phyloP scores from a whole-genome alignment of 345 rosid genomes.

The Angophora floribunda region DNA sequence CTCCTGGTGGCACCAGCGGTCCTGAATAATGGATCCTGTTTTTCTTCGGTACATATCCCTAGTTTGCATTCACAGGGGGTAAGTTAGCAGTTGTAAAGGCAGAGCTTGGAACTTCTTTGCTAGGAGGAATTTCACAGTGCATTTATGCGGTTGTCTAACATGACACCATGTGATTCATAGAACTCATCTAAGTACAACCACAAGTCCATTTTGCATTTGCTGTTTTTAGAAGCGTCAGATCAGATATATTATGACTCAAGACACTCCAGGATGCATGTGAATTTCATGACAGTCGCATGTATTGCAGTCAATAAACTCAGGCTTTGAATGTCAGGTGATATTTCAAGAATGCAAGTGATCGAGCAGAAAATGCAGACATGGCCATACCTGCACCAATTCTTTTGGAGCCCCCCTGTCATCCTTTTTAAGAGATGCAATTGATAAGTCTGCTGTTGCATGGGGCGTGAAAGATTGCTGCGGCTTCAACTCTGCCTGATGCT shows the following conservation, averaged over 20 bases:
- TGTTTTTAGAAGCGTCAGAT: background rate
- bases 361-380: background rate
- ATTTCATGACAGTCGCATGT: background rate
- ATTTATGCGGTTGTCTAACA: background rate
- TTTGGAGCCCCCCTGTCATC: conserved; percentile 10
- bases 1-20: conserved; percentile 87
- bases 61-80: background rate
- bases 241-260: background rate
- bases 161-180: background rate
- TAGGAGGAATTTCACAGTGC: background rate
- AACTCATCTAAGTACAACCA: background rate
- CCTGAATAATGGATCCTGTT: conserved; percentile 81
- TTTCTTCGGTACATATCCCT: conserved; percentile 59
- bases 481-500: conserved; percentile 16
- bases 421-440: conserved; percentile 16
- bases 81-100: background rate
- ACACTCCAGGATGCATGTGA: background rate
- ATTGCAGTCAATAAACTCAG: background rate
- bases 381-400: conserved; percentile 28
- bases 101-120: background rate
- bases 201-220: background rate
- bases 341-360: background rate
- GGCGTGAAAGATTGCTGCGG: conserved; percentile 14
- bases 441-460: conserved; percentile 15
- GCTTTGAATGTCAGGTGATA: background rate